Conservation (phyloP, 176 grass and related monocot species). For the maize (Zea mays) region DNA sequence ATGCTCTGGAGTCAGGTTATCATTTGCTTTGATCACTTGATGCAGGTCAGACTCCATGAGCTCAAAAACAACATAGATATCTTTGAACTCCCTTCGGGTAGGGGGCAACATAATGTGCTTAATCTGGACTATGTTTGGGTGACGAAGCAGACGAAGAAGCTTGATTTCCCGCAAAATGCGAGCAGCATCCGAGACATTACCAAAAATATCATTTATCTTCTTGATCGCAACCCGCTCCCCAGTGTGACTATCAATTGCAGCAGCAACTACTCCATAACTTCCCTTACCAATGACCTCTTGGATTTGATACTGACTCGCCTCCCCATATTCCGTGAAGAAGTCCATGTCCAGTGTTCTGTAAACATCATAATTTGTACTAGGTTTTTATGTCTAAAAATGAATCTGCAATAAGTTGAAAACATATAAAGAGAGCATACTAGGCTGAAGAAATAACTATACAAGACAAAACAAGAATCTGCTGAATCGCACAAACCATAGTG, state of each 20-base stretch:
- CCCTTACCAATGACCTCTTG: slow-evolving; percentile 80
- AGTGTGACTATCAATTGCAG: slow-evolving; percentile 66
- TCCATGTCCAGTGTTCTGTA: slow-evolving; percentile 58
- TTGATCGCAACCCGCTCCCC: slow-evolving; percentile 82
- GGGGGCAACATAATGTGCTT: slow-evolving; percentile 91
- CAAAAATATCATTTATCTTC: slow-evolving; percentile 83
- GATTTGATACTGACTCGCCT: slow-evolving; percentile 72
- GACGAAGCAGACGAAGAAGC: slow-evolving; percentile 65
- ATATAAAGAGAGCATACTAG: slow-evolving; percentile 26
- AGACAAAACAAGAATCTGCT: slow-evolving; percentile 13
- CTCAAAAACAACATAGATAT: slow-evolving; percentile 92
- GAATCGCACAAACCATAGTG: slow-evolving; percentile 10
- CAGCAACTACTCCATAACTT: slow-evolving; percentile 82
- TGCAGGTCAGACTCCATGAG: slow-evolving; percentile 85
- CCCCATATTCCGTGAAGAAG: slow-evolving; percentile 90
- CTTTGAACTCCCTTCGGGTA: slow-evolving; percentile 72
- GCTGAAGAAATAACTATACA: slow-evolving; percentile 8
- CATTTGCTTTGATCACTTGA: slow-evolving; percentile 76
- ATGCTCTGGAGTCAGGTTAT: slow-evolving; percentile 72
- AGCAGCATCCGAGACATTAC: slow-evolving; percentile 68
- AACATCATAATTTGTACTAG: slow-evolving; percentile 30
- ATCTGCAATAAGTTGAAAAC: slow-evolving; percentile 24
- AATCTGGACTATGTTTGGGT: slow-evolving; percentile 76
- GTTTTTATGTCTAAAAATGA: slow-evolving; percentile 32
- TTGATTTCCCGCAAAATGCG: slow-evolving; percentile 86